Percentiles rank a stretch among this genome's conserved stretches.
Evolutionary conservation across 1,284 basidiomycete species (phyloP).

Genomic region (Phellopilus nigrolimitatus): DNA sequence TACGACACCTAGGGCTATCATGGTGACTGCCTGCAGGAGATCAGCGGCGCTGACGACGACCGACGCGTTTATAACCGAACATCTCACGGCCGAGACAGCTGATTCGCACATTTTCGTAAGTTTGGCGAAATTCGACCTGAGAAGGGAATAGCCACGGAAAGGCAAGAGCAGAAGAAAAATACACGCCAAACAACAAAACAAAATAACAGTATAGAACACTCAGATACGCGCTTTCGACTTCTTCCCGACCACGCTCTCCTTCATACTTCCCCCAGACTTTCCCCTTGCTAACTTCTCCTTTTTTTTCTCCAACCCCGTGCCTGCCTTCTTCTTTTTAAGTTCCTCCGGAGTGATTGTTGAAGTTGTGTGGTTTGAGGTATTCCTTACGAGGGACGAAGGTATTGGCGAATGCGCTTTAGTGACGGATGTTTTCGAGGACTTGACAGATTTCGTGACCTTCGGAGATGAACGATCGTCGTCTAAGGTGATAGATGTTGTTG

Average conservation of each 20-base stretch:
- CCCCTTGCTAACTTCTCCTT: conserved; percentile 48
- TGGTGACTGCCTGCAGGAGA: too few relatives aligned
- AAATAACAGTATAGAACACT: conserved; percentile 2
- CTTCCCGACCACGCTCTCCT: conserved; percentile 46
- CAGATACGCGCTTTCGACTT: conserved; percentile 8
- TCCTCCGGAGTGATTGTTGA: conserved; percentile 28
- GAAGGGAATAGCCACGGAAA: not conserved
- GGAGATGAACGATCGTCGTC: too few relatives aligned
- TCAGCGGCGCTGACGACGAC: too few relatives aligned
- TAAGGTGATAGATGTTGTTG: too few relatives aligned
- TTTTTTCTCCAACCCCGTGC: conserved; percentile 49
- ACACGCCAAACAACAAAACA: not conserved
- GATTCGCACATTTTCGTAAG: too few relatives aligned
- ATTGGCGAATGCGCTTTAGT: too few relatives aligned
- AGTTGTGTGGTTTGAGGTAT: not conserved
- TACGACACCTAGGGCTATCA: too few relatives aligned
- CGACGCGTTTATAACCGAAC: too few relatives aligned
- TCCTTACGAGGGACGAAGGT: conserved; percentile 1
- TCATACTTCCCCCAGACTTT: conserved; percentile 44
- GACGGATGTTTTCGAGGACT: too few relatives aligned
- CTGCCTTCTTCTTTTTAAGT: conserved; percentile 47
- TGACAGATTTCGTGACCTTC: too few relatives aligned
- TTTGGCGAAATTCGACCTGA: too few relatives aligned
- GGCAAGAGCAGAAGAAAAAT: not conserved
- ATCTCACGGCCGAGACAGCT: too few relatives aligned